Evolutionary conservation across 805 yeast species (phyloP).

Genomic region (Kodamaea kaohsiungensis): DNA sequence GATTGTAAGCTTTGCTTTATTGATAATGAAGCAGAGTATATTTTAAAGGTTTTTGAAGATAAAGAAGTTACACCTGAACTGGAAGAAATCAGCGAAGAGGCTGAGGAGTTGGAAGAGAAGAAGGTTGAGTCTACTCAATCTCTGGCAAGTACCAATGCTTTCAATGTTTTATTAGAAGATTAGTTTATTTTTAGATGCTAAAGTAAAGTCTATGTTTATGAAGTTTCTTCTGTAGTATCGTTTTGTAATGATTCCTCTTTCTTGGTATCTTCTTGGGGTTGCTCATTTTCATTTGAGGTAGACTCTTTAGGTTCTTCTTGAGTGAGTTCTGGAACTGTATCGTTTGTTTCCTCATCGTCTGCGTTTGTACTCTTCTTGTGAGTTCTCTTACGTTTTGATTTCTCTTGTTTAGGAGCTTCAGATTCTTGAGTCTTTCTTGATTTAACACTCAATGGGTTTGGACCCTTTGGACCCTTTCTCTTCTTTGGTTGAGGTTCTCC

Average conservation of each 20-base stretch:
- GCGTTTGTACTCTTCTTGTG: constrained; percentile 9
- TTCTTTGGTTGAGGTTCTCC: constrained; percentile 36
- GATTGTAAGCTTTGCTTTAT: constrained; percentile 48
- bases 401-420: constrained; percentile 12
- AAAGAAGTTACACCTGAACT: neutral
- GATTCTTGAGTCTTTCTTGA: constrained; percentile 51
- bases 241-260: neutral
- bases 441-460: constrained; percentile 89
- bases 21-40: constrained; percentile 28
- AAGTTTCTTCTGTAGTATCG: neutral
- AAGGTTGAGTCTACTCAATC: neutral
- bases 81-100: neutral
- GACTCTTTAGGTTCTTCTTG: constrained; percentile 3
- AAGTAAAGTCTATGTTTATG: neutral
- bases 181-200: neutral
- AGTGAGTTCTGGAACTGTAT: neutral
- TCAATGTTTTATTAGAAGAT: constrained; percentile 10
- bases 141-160: constrained; percentile 4
- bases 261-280: neutral
- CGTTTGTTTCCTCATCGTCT: neutral
- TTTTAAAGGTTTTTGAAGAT: constrained; percentile 19
- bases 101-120: neutral
- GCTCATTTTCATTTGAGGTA: too few species aligned
- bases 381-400: constrained; percentile 12
- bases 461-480: constrained; percentile 73